Evolutionary conservation across 345 rosid genomes (phyloP).

Genomic region (Rhodomyrtus tomentosa): DNA sequence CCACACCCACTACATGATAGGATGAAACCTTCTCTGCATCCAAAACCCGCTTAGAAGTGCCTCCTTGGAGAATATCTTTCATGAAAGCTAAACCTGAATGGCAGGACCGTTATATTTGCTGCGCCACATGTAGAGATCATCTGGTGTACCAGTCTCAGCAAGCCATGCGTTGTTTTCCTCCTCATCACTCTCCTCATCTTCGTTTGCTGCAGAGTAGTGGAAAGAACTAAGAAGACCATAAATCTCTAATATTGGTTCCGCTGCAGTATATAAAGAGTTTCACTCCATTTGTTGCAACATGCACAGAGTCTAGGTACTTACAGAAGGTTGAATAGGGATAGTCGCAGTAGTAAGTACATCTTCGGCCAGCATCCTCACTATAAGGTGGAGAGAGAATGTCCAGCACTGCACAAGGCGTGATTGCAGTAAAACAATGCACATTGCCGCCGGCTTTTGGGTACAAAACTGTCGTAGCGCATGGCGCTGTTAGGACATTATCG

Average conservation of each 20-base stretch:
- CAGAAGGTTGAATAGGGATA: slow-evolving; percentile 57
- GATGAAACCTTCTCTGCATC: background rate
- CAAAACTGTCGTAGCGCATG: slow-evolving; percentile 55
- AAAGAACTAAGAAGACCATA: background rate
- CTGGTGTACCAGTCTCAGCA: slow-evolving; percentile 62
- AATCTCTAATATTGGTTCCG: background rate
- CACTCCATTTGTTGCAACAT: background rate
- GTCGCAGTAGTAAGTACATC: slow-evolving; percentile 75
- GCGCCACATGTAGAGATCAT: slow-evolving; percentile 62
- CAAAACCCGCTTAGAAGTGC: background rate
- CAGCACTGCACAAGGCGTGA: slow-evolving; percentile 83
- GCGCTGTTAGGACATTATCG: slow-evolving; percentile 60
- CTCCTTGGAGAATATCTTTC: background rate
- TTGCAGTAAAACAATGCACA: slow-evolving; percentile 87
- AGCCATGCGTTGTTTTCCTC: slow-evolving; percentile 82
- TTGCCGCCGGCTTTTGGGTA: slow-evolving; percentile 81
- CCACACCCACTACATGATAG: background rate
- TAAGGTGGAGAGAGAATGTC: slow-evolving; percentile 93
- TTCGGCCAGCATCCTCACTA: slow-evolving; percentile 59
- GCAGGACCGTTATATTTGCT: slow-evolving; percentile 64
- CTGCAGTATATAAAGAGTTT: background rate
- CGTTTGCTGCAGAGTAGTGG: slow-evolving; percentile 24
- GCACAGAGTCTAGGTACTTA: slow-evolving; percentile 13
- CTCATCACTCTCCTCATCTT: slow-evolving; percentile 25
- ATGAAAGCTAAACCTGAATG: slow-evolving; percentile 24